Evolutionary conservation across 1,284 basidiomycete species (phyloP).

Genomic region (Peniophora sp.): DNA sequence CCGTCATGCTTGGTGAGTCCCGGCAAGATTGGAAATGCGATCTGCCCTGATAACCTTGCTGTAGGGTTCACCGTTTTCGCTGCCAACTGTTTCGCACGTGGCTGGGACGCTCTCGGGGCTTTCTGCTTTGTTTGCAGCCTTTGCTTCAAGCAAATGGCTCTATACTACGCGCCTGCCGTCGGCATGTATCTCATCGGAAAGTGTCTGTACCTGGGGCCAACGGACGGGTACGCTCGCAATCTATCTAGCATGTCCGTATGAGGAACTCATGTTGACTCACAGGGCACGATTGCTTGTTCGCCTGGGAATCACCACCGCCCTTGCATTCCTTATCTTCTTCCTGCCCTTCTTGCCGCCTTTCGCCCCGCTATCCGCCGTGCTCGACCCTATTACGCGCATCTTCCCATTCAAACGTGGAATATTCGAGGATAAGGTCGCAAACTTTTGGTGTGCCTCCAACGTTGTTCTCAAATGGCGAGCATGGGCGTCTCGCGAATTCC

Average conservation of each 20-base stretch:
- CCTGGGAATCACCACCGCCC: slow-evolving; percentile 50
- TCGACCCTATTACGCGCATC: slow-evolving; percentile 72
- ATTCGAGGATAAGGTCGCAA: slow-evolving; percentile 96
- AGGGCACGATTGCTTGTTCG: slow-evolving; percentile 59
- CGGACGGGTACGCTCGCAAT: slow-evolving; percentile 49
- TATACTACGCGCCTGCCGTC: slow-evolving; percentile 89
- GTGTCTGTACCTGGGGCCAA: slow-evolving; percentile 64
- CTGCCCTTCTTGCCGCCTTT: slow-evolving; percentile 66
- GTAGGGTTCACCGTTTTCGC: slow-evolving; percentile 67
- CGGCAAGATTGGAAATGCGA: background rate
- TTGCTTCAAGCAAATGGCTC: slow-evolving; percentile 92
- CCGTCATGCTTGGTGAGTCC: slow-evolving; percentile 74
- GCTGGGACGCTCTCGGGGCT: slow-evolving; percentile 69
- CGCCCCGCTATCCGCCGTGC: slow-evolving; percentile 36
- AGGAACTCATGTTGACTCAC: slow-evolving; percentile 2
- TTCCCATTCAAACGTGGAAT: slow-evolving; percentile 88
- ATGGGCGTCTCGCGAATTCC: slow-evolving; percentile 35
- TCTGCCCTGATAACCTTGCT: slow-evolving; percentile 1
- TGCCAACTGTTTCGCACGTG: slow-evolving; percentile 60
- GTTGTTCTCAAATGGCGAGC: slow-evolving; percentile 78
- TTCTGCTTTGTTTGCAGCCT: slow-evolving; percentile 79
- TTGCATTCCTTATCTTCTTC: slow-evolving; percentile 67
- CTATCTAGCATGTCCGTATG: background rate
- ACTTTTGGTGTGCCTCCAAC: slow-evolving; percentile 93
- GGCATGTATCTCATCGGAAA: slow-evolving; percentile 80